Percentiles rank a stretch among this genome's conserved stretches.
These are phyloP conservation scores for Plectranthus barbatus DNA, from an alignment of 257 asterid species.

Conservation along the genomic window DNA sequence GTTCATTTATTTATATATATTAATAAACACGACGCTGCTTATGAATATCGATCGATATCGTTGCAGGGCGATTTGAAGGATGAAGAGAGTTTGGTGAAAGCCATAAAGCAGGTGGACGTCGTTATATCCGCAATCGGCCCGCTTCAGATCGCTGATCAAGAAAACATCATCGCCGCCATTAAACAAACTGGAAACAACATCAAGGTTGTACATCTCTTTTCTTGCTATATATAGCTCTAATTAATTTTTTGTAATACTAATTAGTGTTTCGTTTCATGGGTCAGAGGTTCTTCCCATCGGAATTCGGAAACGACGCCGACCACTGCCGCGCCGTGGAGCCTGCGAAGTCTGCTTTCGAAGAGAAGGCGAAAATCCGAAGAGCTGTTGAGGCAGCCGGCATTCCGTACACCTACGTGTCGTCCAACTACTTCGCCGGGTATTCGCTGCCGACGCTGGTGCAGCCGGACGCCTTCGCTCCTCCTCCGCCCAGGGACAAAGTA, in stretches of 20 bases:
- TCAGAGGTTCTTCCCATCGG: conserved; percentile 81
- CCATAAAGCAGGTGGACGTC: conserved; percentile 55
- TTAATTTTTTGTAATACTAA: too few species aligned
- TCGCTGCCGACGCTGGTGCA: conserved; percentile 41
- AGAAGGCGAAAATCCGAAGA: conserved; percentile 40
- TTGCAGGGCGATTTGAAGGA: conserved; percentile 50
- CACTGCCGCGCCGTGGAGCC: conserved; percentile 53
- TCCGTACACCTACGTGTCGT: conserved; percentile 43
- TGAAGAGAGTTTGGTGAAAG: conserved; percentile 52
- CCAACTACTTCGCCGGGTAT: conserved; percentile 53
- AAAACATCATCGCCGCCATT: conserved; percentile 46
- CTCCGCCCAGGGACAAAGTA: conserved; percentile 55
- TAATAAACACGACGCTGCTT: background rate
- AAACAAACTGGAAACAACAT: conserved; percentile 65
- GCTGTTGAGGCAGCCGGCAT: conserved; percentile 47
- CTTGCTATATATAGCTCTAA: too few species aligned
- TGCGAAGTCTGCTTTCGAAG: conserved; percentile 30
- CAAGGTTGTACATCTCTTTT: conserved; percentile 28
- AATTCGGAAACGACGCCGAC: conserved; percentile 65
- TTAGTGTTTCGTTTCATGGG: background rate
- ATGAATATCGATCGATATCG: too few species aligned
- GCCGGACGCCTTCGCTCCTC: conserved; percentile 45
- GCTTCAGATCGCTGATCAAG: conserved; percentile 32
- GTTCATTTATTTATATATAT: background rate
- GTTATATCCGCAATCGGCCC: conserved; percentile 43